Evolutionary conservation across 2,329 filamentous ascomycete species (phyloP), one percentile per base, ranked within the genome.

Genomic region (Setomelanomma holmii): DNA sequence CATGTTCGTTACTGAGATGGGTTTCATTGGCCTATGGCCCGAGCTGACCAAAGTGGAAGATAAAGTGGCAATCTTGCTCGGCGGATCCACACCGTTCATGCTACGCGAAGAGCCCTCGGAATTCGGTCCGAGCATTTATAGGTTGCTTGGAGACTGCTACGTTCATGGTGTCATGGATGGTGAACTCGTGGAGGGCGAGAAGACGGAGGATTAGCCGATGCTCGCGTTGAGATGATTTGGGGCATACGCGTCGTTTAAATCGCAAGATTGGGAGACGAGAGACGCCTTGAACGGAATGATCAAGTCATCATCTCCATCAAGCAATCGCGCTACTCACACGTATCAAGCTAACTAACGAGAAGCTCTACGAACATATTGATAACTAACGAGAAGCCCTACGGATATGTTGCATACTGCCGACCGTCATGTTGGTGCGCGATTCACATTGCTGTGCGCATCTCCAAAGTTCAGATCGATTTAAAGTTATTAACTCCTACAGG

Each of bases 131-230:
- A 10, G 10, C 11, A n/a, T 12, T 8, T 43, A 19, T 7, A 19
- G 40, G 4, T 1, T 56, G 7, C 17, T 53, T 4, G 49, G 53
- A 5, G 53, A 53, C 17, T 56, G 53, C 30, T 56, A 49, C 35
- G 19, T 47, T 1, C 33, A 56, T 30, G 49, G 50, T 2, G 33
- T 21, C 8, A 56, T 53, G 53, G 53, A 53, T 22, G 45, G 39
- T 16, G 41, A 53, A 16, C 21, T 39, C 8, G 21, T 44, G 11
- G 22, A 44, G 27, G 14, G 10, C 8, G n/a, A 45, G 8, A 10
- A 45, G 2, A 45, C 27, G 27, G 41, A 40, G 10, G 24, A 20
- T 20, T 30, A 19, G 24, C 41, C 27, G 39, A 11, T 41, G 5
- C 19, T 41, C 12, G 22, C 27, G 14, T 17, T 22, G 23, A 22